Evolutionary conservation across 108 stramenopile species (phyloP).

Genomic region (Nitzschia palea): DNA sequence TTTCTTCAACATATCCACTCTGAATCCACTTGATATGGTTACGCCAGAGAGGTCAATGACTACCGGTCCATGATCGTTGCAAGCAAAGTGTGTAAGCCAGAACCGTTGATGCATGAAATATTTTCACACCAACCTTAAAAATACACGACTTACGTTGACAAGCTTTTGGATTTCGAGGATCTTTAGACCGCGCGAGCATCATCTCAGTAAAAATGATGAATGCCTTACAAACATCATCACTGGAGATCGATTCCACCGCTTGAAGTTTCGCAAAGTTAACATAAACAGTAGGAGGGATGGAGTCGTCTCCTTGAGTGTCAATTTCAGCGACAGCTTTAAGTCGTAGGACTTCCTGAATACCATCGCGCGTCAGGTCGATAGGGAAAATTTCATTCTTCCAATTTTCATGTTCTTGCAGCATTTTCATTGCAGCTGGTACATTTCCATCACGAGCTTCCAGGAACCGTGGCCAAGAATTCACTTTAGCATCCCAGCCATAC

Average conservation of each 20-base stretch:
- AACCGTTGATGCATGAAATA: too few species aligned
- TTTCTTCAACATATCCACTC: slow-evolving; percentile 61
- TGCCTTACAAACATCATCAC: slow-evolving; percentile 68
- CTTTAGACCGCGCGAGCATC: slow-evolving; percentile 52
- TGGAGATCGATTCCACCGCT: slow-evolving; percentile 34
- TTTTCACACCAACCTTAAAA: too few species aligned
- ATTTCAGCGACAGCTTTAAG: slow-evolving; percentile 72
- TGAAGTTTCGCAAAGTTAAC: slow-evolving; percentile 78
- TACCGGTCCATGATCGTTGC: too few species aligned
- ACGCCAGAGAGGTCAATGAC: slow-evolving; percentile 80
- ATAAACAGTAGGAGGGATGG: slow-evolving; percentile 65
- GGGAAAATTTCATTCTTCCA: slow-evolving; percentile 77
- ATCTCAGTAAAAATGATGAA: slow-evolving; percentile 83
- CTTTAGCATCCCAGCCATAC: slow-evolving; percentile 77
- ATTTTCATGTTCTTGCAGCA: slow-evolving; percentile 74
- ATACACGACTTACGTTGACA: too few species aligned
- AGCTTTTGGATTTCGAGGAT: slow-evolving; percentile 65
- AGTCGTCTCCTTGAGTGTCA: slow-evolving; percentile 20
- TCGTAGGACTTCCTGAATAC: slow-evolving; percentile 61
- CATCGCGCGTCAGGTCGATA: slow-evolving; percentile 66
- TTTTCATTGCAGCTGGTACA: slow-evolving; percentile 74
- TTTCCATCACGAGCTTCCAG: slow-evolving; percentile 69
- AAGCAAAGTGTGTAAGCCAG: too few species aligned
- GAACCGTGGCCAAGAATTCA: slow-evolving; percentile 79
- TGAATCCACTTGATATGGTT: slow-evolving; percentile 60